Conservation (phyloP, 1,139 yeast species). For the Sugiyamaella pinicola region DNA sequence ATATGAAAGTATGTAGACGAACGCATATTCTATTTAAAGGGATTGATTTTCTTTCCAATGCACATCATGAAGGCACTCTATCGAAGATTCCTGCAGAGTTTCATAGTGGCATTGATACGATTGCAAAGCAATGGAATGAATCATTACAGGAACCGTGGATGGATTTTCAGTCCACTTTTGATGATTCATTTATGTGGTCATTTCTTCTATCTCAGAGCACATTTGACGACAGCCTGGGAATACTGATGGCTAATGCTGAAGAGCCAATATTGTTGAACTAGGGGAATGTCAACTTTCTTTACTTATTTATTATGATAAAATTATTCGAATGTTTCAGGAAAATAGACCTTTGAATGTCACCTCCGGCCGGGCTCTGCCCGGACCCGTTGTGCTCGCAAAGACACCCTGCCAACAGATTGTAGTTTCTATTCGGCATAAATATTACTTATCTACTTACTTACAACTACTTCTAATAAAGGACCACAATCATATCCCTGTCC, state of each 20-base stretch:
- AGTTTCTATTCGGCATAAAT: too few species aligned
- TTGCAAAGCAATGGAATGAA: constrained; percentile 18
- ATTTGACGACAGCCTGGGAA: constrained; percentile 16
- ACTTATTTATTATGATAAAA: not conserved
- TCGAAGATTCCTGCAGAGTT: constrained; percentile 20
- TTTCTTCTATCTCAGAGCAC: constrained; percentile 14
- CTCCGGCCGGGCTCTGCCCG: too few species aligned
- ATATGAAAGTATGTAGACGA: constrained; percentile 20
- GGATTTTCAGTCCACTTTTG: constrained; percentile 15
- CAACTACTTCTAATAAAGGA: constrained; percentile 68
- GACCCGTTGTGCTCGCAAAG: too few species aligned
- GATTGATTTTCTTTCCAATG: constrained; percentile 19
- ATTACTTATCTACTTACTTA: constrained; percentile 6
- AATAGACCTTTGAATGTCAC: too few species aligned
- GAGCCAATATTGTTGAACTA: constrained; percentile 8
- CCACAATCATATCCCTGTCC: constrained; percentile 79
- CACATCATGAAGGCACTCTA: constrained; percentile 5
- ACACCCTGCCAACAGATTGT: too few species aligned
- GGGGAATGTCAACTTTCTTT: not conserved
- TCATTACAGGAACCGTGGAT: constrained; percentile 16
- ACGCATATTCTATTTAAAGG: constrained; percentile 23
- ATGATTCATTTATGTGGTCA: constrained; percentile 19
- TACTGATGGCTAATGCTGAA: not conserved
- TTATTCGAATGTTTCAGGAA: not conserved
- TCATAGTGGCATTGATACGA: constrained; percentile 17